A percentile compares a stretch with the other conserved stretches of the same genome.
These are phyloP conservation scores for Cutaneotrichosporon sp. DNA, from an alignment of 1,284 basidiomycete genomes.

Conservation along the genomic window DNA sequence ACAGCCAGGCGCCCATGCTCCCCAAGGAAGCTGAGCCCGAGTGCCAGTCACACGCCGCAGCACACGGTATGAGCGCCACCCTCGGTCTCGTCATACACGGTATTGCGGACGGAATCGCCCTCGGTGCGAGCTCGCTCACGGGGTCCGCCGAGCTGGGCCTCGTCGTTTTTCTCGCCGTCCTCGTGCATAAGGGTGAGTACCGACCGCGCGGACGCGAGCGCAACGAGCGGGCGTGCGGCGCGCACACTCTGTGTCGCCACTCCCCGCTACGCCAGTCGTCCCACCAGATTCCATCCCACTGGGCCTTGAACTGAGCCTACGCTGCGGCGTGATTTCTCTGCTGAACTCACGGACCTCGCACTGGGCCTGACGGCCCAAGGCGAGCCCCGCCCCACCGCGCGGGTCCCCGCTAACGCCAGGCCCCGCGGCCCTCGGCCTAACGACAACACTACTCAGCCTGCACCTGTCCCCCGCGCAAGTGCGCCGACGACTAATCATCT, in stretches of 20 bases:
- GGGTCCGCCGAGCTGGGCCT: conserved; percentile 55
- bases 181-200: conserved; percentile 75
- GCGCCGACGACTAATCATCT: conserved; percentile 67
- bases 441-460: conserved; percentile 71
- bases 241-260: neutral
- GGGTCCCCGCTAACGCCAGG: conserved; percentile 51
- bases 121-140: conserved; percentile 60
- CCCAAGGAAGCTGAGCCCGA: conserved; percentile 10
- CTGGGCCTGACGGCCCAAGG: too few relatives aligned
- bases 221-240: neutral
- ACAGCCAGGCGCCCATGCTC: conserved; percentile 3
- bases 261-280: neutral
- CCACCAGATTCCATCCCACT: too few relatives aligned
- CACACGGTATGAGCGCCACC: conserved; percentile 60
- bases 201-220: neutral
- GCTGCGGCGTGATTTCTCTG: too few relatives aligned
- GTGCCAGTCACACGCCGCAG: conserved; percentile 13
- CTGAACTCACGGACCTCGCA: too few relatives aligned
- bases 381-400: neutral
- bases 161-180: conserved; percentile 78
- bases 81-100: conserved; percentile 80
- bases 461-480: conserved; percentile 63
- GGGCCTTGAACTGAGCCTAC: too few relatives aligned
- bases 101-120: conserved; percentile 79
- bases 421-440: conserved; percentile 76